A percentile compares a stretch with the other conserved stretches of the same genome.
Evolutionary conservation across 2,329 filamentous ascomycete genomes (phyloP).

Genomic region (Drechmeria coniospora): DNA sequence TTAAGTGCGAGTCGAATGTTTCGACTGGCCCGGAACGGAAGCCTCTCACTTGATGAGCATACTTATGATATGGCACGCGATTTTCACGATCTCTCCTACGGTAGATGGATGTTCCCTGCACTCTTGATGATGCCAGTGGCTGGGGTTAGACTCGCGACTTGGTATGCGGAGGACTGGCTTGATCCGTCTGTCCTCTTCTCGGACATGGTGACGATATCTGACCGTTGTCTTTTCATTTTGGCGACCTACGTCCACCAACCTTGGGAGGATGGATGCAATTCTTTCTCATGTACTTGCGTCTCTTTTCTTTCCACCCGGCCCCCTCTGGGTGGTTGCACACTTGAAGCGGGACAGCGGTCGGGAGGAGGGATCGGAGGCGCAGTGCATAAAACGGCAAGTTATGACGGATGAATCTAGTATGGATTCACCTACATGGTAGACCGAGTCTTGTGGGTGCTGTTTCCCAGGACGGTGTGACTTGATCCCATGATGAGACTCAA

Average conservation of each 20-base stretch:
- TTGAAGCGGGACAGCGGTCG: conserved; percentile 15
- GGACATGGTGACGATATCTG: not conserved
- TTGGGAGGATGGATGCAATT: conserved; percentile 4
- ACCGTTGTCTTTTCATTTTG: conserved; percentile 1
- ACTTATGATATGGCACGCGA: conserved; percentile 24
- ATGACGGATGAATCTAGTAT: too few species aligned
- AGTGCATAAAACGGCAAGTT: conserved; percentile 17
- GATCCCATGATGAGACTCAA: too few species aligned
- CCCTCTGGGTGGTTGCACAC: conserved; percentile 22
- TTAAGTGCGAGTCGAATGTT: conserved; percentile 12
- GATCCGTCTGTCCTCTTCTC: not conserved
- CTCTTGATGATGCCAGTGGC: too few species aligned
- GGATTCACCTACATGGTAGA: too few species aligned
- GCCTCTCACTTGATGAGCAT: conserved; percentile 15
- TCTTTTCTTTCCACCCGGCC: conserved; percentile 15
- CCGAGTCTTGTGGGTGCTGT: too few species aligned
- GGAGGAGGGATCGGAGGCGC: conserved; percentile 18
- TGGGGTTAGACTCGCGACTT: too few species aligned
- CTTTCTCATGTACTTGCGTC: conserved; percentile 19
- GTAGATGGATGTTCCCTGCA: conserved; percentile 19
- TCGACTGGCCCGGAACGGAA: conserved; percentile 12
- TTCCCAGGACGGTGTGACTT: too few species aligned
- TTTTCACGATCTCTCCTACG: conserved; percentile 23
- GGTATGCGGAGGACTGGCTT: not conserved
- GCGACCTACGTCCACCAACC: conserved; percentile 1